Evolutionary conservation across 257 asterid species (phyloP), one percentile per base, ranked within the genome.

Genomic region (Pogostemon cablin): DNA sequence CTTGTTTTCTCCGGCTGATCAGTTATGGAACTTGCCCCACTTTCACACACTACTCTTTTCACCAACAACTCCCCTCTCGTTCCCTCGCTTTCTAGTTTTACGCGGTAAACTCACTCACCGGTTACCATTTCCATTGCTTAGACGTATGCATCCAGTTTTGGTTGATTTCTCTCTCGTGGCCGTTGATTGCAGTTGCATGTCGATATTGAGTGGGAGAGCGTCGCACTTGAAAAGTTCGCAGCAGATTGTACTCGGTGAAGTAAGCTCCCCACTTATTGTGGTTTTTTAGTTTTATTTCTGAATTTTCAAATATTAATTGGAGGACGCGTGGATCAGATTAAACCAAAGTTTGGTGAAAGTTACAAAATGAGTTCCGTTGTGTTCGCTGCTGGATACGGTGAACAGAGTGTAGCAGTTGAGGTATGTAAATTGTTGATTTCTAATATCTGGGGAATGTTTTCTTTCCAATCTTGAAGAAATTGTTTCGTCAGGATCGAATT

Each of bases 341-440:
- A 73, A 11, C 77, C 35, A 46, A 53, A 40, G 42, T 9, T 60
- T 2, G 71, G 75, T 56, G 68, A 68, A 42, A 48, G 55, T 55
- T 54, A 15, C 43, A 37, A 3, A 12, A 75, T 77, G 81, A 40
- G 75, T 62, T 54, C 53, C 7, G 12, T 6, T 11, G 72, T 48
- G 50, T 55, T 48, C 37, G 86, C 84, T 43, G 78, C 83, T 75
- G 62, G 75, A 72, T 67, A 75, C 25, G 84, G 75, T 44, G 81
- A 80, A 66, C 83, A 69, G 72, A 59, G 53, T 57, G 61, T 80
- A 49, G 71, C 61, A 43, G 75, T 74, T 55, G 82, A 82, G 87
- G 89, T 82, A 75, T 73, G 81, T 64, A 20, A 41, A 9, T 39
- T 6, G 54, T 60, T 71, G 42, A 64, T 37, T 62, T 79, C 71